These are phyloP conservation scores for Teratosphaeria epicoccoides DNA, from an alignment of 2,329 filamentous ascomycete genomes.

Conservation along the genomic window DNA sequence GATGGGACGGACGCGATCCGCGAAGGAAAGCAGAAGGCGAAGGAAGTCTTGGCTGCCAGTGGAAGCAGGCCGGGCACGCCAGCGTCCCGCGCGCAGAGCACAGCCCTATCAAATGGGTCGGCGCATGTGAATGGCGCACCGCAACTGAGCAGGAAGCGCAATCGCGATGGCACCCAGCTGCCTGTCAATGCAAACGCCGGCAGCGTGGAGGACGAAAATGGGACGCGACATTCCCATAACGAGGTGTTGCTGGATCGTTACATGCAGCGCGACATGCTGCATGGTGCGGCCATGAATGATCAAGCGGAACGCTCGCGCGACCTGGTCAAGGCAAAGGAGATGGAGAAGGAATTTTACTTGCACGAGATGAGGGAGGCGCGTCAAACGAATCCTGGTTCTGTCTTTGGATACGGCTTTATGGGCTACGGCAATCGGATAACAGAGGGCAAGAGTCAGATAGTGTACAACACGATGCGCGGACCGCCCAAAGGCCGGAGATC, in stretches of 20 bases:
- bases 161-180: conserved; percentile 45
- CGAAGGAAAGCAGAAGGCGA: conserved; percentile 51
- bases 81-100: conserved; percentile 18
- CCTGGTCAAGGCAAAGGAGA: conserved; percentile 51
- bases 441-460: conserved; percentile 55
- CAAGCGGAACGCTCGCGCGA: conserved; percentile 32
- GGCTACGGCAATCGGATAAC: conserved; percentile 84
- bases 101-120: conserved; percentile 12
- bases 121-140: conserved; percentile 37
- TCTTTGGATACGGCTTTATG: conserved; percentile 57
- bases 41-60: conserved; percentile 47
- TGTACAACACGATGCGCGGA: conserved; percentile 70
- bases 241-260: conserved; percentile 50
- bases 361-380: conserved; percentile 52
- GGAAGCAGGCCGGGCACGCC: conserved; percentile 27
- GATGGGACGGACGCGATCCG: conserved; percentile 30
- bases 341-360: conserved; percentile 58
- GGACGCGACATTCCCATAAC: conserved; percentile 10
- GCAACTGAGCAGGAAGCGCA: conserved; percentile 45
- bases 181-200: background rate
- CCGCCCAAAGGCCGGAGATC: conserved; percentile 68
- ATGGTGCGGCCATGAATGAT: conserved; percentile 43
- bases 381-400: conserved; percentile 44
- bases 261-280: conserved; percentile 51
- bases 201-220: conserved; percentile 1